Conservation (phyloP, 163 green algal species). For the Chlamydomonas reinhardtii region DNA sequence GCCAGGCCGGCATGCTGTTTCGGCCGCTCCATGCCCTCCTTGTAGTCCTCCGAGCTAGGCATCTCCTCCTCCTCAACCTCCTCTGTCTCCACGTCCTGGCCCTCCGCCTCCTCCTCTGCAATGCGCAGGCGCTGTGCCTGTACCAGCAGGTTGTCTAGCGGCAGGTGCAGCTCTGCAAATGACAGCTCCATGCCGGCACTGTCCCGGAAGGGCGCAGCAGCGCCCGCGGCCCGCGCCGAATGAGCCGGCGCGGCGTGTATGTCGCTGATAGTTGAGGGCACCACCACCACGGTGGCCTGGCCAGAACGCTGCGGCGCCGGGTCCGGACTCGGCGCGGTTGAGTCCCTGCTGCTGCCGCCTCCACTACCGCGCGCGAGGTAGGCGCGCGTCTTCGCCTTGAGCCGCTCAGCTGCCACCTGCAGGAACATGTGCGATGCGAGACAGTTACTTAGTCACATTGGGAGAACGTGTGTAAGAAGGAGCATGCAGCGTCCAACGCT, state of each 20-base stretch:
- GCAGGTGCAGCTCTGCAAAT: not conserved
- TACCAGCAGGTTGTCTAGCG: not conserved
- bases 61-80: not conserved
- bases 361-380: not conserved
- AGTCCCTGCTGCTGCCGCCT: not conserved
- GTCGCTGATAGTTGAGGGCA: not conserved
- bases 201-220: not conserved
- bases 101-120: not conserved
- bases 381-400: conserved; percentile 38
- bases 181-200: not conserved
- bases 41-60: too few relatives aligned
- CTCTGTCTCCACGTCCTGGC: not conserved
- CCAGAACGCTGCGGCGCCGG: not conserved
- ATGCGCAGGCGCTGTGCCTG: not conserved
- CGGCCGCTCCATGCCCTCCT: too few relatives aligned
- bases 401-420: conserved; percentile 21
- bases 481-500: too few relatives aligned
- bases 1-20: too few relatives aligned
- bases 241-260: too few relatives aligned
- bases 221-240: not conserved
- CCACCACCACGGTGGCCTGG: not conserved
- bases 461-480: too few relatives aligned
- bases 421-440: not conserved
- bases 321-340: too few relatives aligned
- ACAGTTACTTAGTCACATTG: too few relatives aligned